These are phyloP conservation scores for Colletotrichum tropicale DNA, from an alignment of 2,329 filamentous ascomycete species.

Conservation along the genomic window DNA sequence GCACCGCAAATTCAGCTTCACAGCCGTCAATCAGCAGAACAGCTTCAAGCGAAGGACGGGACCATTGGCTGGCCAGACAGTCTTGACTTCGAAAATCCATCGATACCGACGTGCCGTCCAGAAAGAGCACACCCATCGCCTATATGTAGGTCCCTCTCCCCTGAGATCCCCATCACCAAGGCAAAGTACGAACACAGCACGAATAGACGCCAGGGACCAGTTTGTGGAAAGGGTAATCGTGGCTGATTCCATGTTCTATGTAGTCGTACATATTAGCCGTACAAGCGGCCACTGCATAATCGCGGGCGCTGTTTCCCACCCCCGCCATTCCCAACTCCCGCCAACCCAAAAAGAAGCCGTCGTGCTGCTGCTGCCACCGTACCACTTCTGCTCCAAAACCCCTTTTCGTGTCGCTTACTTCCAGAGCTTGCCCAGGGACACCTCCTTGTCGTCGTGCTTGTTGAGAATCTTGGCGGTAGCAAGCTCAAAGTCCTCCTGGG, in stretches of 20 bases:
- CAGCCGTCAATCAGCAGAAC: not conserved
- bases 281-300: conserved; percentile 12
- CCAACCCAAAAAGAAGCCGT: conserved; percentile 17
- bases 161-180: not conserved
- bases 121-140: not conserved
- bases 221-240: not conserved
- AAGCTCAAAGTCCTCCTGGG: conserved; percentile 98
- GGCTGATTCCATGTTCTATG: conserved; percentile 21
- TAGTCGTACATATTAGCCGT: conserved; percentile 21
- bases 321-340: conserved; percentile 6
- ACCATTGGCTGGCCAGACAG: not conserved
- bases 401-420: conserved; percentile 34
- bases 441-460: conserved; percentile 99
- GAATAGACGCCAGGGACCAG: not conserved
- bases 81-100: not conserved
- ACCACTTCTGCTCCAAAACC: conserved; percentile 3
- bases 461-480: conserved; percentile 99
- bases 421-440: conserved; percentile 84
- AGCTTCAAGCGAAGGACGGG: not conserved
- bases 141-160: not conserved
- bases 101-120: not conserved
- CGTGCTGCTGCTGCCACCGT: conserved; percentile 1
- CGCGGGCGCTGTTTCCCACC: conserved; percentile 9
- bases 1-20: not conserved
- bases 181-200: not conserved